Evolutionary conservation across 139 green algal genomes (phyloP).

Genomic region (Medakamo hakoo): DNA sequence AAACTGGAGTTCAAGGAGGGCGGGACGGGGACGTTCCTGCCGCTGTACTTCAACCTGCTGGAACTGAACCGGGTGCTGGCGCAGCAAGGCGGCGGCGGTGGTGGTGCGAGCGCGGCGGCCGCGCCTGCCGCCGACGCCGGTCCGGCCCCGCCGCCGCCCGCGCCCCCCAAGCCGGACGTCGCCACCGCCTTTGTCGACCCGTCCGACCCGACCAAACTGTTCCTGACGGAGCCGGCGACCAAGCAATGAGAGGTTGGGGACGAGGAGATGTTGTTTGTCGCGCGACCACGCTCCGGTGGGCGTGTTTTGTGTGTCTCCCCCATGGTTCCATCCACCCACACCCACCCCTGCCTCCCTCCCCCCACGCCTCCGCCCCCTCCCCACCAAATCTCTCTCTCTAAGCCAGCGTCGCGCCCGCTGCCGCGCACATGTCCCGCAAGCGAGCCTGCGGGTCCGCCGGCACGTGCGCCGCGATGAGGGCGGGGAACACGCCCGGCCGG

Average conservation of each 20-base stretch:
- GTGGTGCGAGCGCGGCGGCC: too few relatives aligned
- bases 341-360: background rate
- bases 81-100: background rate
- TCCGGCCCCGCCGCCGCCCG: background rate
- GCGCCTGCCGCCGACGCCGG: too few relatives aligned
- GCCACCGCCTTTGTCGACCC: slow-evolving; percentile 45
- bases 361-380: too few relatives aligned
- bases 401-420: slow-evolving; percentile 12
- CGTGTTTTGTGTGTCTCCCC: too few relatives aligned
- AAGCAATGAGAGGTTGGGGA: background rate
- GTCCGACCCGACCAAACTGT: slow-evolving; percentile 43
- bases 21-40: background rate
- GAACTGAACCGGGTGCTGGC: background rate
- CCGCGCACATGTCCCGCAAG: slow-evolving; percentile 13
- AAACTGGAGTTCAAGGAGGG: background rate
- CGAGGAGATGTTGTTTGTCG: too few relatives aligned
- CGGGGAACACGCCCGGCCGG: slow-evolving; percentile 13
- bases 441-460: slow-evolving; percentile 16
- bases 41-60: background rate
- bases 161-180: too few relatives aligned
- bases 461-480: slow-evolving; percentile 8
- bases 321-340: background rate
- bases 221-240: background rate
- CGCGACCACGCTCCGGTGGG: too few relatives aligned
- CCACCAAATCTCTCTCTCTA: too few relatives aligned